These are phyloP conservation scores for Aspergillus quadrilineatus DNA, from an alignment of 2,329 filamentous ascomycete species.

Conservation along the genomic window DNA sequence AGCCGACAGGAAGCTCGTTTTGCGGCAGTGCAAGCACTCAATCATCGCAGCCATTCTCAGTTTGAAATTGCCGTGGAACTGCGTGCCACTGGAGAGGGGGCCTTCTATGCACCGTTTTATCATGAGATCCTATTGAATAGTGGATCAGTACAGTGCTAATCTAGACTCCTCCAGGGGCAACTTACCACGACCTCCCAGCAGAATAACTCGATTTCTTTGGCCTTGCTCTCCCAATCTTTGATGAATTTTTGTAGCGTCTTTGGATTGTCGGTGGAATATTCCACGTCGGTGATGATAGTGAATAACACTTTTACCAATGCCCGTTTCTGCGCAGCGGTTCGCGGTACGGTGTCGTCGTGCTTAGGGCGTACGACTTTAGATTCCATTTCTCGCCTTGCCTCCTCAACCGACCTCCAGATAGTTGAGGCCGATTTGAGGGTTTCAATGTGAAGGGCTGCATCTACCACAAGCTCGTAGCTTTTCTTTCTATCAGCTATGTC, in stretches of 20 bases:
- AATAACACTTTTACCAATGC: slow-evolving; percentile 32
- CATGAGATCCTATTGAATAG: slow-evolving; percentile 19
- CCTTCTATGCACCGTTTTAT: slow-evolving; percentile 18
- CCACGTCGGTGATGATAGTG: not conserved
- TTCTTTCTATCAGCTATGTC: too few species aligned
- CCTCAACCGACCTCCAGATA: slow-evolving; percentile 19
- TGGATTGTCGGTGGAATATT: slow-evolving; percentile 24
- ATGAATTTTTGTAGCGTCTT: slow-evolving; percentile 34
- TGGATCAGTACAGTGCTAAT: slow-evolving; percentile 3
- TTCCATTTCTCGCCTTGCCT: slow-evolving; percentile 17
- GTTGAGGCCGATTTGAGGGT: slow-evolving; percentile 1
- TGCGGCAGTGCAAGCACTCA: slow-evolving; percentile 28
- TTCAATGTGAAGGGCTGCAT: not conserved
- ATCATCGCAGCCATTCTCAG: slow-evolving; percentile 19
- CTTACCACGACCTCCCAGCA: slow-evolving; percentile 36
- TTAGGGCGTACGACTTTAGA: not conserved
- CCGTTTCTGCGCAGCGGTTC: slow-evolving; percentile 17
- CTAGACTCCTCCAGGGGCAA: slow-evolving; percentile 1
- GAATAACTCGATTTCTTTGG: slow-evolving; percentile 28
- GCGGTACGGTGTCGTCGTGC: slow-evolving; percentile 30
- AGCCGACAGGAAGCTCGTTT: slow-evolving; percentile 43
- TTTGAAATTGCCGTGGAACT: not conserved
- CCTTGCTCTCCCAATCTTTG: slow-evolving; percentile 23
- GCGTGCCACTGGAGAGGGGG: too few species aligned
- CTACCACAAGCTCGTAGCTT: too few species aligned